phyloP scores from a whole-genome alignment of 805 yeast species.

The Cyberlindnera maritima region DNA sequence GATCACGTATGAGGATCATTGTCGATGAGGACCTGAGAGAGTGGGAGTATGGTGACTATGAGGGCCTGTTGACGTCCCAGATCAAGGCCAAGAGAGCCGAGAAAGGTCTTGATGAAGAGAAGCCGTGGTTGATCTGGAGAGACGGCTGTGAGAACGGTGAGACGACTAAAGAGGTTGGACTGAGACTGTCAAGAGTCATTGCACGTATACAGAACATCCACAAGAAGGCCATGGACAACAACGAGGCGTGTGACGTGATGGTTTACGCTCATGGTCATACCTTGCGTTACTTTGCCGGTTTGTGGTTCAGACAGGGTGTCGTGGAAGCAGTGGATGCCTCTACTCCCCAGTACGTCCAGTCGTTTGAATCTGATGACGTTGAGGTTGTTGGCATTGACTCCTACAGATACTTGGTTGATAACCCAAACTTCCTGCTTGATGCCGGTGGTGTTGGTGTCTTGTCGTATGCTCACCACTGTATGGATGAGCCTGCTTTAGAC shows the following conservation, averaged over 20 bases:
- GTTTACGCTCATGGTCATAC: constrained; percentile 95
- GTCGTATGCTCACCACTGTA: constrained; percentile 81
- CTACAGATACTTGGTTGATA: constrained; percentile 38
- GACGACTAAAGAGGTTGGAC: constrained; percentile 57
- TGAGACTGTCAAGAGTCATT: constrained; percentile 71
- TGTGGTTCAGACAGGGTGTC: constrained; percentile 63
- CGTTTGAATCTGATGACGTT: constrained; percentile 27
- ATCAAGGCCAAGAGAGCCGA: constrained; percentile 57
- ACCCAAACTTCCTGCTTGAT: constrained; percentile 83
- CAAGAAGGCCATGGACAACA: constrained; percentile 44
- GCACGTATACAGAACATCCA: constrained; percentile 62
- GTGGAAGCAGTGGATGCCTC: constrained; percentile 16
- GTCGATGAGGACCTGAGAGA: constrained; percentile 76
- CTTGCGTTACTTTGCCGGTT: constrained; percentile 80
- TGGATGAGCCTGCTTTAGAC: constrained; percentile 82
- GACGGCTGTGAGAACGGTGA: constrained; percentile 96
- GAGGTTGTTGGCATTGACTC: constrained; percentile 33
- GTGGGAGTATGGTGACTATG: constrained; percentile 97
- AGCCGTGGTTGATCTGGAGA: constrained; percentile 79
- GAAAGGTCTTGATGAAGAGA: constrained; percentile 52
- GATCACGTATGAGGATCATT: constrained; percentile 40
- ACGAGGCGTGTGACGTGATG: constrained; percentile 65
- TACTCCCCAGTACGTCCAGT: constrained; percentile 20
- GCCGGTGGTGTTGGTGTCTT: constrained; percentile 96
- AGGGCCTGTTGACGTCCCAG: constrained; percentile 71